These are phyloP conservation scores for Mycena venus DNA, from an alignment of 768 basidiomycete species.

Conservation along the genomic window DNA sequence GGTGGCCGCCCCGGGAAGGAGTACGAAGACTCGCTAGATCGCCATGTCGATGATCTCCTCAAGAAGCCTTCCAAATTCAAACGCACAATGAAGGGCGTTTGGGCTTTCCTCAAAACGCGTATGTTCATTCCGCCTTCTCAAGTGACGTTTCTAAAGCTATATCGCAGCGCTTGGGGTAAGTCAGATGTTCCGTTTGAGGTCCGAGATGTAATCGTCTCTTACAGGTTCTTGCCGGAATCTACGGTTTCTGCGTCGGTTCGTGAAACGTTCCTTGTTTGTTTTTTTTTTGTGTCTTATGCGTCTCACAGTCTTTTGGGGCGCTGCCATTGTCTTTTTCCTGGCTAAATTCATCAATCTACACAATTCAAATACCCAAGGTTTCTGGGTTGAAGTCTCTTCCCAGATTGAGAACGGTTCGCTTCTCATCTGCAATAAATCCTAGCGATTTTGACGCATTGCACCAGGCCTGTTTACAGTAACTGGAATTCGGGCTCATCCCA, in stretches of 20 bases:
- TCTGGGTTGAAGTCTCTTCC: slow-evolving; percentile 85
- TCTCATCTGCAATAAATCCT: not conserved
- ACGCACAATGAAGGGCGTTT: slow-evolving; percentile 76
- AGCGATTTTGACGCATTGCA: not conserved
- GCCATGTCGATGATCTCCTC: slow-evolving; percentile 84
- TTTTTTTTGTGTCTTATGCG: slow-evolving; percentile 12
- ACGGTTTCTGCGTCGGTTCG: slow-evolving; percentile 80
- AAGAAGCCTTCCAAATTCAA: slow-evolving; percentile 69
- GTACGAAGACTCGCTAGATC: slow-evolving; percentile 70
- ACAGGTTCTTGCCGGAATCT: slow-evolving; percentile 77
- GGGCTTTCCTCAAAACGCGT: slow-evolving; percentile 91
- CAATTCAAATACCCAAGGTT: slow-evolving; percentile 76
- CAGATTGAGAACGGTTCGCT: slow-evolving; percentile 82
- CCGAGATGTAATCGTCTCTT: slow-evolving; percentile 9
- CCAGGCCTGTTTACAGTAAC: slow-evolving; percentile 84
- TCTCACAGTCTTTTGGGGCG: slow-evolving; percentile 83
- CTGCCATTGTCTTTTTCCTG: slow-evolving; percentile 84
- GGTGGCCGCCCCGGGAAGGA: slow-evolving; percentile 37
- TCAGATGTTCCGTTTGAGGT: slow-evolving; percentile 16
- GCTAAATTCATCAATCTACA: slow-evolving; percentile 78
- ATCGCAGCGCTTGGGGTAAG: slow-evolving; percentile 75
- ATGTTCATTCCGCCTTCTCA: slow-evolving; percentile 41
- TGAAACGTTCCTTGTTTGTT: not conserved
- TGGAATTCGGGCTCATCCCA: slow-evolving; percentile 84
- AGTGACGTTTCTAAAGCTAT: not conserved